Evolutionary conservation across 2,329 filamentous ascomycete genomes (phyloP), one percentile per base, ranked within the genome.

Genomic region (Zalaria obscura): DNA sequence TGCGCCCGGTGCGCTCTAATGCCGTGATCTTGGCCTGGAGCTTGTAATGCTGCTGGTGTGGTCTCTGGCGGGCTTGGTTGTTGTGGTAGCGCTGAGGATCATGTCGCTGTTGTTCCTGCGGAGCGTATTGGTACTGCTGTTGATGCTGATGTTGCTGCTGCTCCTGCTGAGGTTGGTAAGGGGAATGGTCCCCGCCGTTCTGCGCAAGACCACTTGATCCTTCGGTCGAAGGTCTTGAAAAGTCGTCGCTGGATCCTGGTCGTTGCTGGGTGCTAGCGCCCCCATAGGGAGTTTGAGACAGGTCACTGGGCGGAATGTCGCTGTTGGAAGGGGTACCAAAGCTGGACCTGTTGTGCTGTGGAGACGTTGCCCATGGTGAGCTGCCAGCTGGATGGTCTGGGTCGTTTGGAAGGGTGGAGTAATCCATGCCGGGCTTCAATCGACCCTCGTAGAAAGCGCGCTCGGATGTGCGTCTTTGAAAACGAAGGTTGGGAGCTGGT

Each of bases 11-110:
- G 45, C 91, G 75, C 65, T 98, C 91, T 38, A 98, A 68, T 2
- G 83, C 87, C 1, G 88, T 95, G 48, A 98, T 87, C 68, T 96
- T 98, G 36, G 83, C 87, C 59, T 94, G 87, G 32, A 98, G 73
- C 62, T 85, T 89, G 63, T 61, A 60, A 42, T 60, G 56, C n/a
- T 55, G 56, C 44, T 49, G 43, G 39, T 54, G 52, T 38, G 55
- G 54, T 42, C 46, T 45, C 43, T 55, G 55, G 41, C 57, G 57
- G 39, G 54, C 54, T 44, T 64, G 61, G 38, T 50, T 59, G 11
- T 35, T 25, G 25, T 45, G 46, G 28, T 45, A 45, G 9, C 42
- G 43, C 7, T 43, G 43, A 8, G 42, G 58, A 34, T 58, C 51
- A 27, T 52, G 52, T 38, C 58, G 62, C 40, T 63, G 64, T 25